Conservation (phyloP, 2,329 filamentous ascomycete genomes). For the Taxawa tesnikishii region DNA sequence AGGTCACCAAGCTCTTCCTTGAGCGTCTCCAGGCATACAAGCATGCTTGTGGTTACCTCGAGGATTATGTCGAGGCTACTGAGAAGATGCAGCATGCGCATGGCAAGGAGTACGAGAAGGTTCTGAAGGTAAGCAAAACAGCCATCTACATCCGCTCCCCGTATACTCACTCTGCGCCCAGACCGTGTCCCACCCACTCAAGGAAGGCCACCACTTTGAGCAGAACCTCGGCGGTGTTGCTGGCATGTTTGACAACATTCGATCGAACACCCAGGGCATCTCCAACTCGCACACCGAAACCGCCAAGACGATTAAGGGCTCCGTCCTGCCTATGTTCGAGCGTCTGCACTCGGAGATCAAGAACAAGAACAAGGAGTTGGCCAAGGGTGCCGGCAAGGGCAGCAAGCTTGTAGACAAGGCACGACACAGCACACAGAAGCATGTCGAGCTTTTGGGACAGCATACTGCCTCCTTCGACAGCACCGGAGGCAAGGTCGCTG, state of each 20-base stretch:
- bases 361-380: slow-evolving; percentile 84
- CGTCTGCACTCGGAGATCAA: slow-evolving; percentile 94
- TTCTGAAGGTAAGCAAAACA: slow-evolving; percentile 55
- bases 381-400: slow-evolving; percentile 66
- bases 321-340: slow-evolving; percentile 77
- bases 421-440: slow-evolving; percentile 76
- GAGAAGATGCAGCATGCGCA: slow-evolving; percentile 78
- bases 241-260: slow-evolving; percentile 87
- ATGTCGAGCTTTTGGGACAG: slow-evolving; percentile 86
- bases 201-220: slow-evolving; percentile 87
- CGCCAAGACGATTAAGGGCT: slow-evolving; percentile 76
- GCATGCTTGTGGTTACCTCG: slow-evolving; percentile 79
- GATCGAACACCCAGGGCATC: slow-evolving; percentile 81
- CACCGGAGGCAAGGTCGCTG: slow-evolving; percentile 55
- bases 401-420: slow-evolving; percentile 89
- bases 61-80: slow-evolving; percentile 75
- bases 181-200: slow-evolving; percentile 76
- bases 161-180: slow-evolving; percentile 21
- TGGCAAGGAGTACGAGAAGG: slow-evolving; percentile 89
- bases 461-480: slow-evolving; percentile 72
- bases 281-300: slow-evolving; percentile 84
- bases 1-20: slow-evolving; percentile 51
- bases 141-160: not conserved
- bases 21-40: slow-evolving; percentile 94
- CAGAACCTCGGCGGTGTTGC: slow-evolving; percentile 77